Conservation (phyloP, 345 rosid genomes). For the Lumnitzera racemosa region DNA sequence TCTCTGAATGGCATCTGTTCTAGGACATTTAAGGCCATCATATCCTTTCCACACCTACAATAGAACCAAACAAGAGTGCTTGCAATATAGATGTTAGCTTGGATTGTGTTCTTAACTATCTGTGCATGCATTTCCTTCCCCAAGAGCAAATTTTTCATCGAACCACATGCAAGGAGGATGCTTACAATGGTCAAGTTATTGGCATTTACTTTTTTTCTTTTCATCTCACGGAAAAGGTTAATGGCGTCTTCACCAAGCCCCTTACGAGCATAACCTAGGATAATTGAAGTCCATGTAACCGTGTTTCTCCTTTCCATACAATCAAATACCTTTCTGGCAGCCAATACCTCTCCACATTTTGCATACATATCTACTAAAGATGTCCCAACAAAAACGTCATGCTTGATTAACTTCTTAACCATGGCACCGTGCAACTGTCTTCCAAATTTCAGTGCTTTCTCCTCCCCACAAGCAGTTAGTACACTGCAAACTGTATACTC, state of each 20-base stretch:
- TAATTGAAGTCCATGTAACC: conserved; percentile 83
- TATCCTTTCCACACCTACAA: conserved; percentile 65
- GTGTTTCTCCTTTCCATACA: conserved; percentile 65
- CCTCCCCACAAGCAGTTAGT: conserved; percentile 68
- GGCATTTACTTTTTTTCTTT: conserved; percentile 47
- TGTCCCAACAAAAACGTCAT: conserved; percentile 63
- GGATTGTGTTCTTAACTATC: conserved; percentile 43
- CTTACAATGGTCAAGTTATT: conserved; percentile 69
- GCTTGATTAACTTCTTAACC: conserved; percentile 45
- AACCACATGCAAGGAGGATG: conserved; percentile 78
- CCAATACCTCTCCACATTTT: conserved; percentile 67
- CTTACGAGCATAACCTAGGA: conserved; percentile 75
- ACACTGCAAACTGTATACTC: conserved; percentile 66
- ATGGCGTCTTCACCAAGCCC: conserved; percentile 79
- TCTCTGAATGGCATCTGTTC: conserved; percentile 66
- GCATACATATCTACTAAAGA: conserved; percentile 85
- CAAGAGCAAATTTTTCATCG: conserved; percentile 37
- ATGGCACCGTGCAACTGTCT: conserved; percentile 65
- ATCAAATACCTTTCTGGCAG: conserved; percentile 56
- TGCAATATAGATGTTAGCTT: conserved; percentile 49
- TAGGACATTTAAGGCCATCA: conserved; percentile 51
- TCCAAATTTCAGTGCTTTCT: conserved; percentile 47
- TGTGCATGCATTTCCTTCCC: conserved; percentile 82
- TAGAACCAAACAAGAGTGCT: conserved; percentile 83
- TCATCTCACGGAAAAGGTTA: conserved; percentile 63